These are phyloP conservation scores for Vaccinium macrocarpon DNA, from an alignment of 148 eudicot genomes.

Conservation along the genomic window DNA sequence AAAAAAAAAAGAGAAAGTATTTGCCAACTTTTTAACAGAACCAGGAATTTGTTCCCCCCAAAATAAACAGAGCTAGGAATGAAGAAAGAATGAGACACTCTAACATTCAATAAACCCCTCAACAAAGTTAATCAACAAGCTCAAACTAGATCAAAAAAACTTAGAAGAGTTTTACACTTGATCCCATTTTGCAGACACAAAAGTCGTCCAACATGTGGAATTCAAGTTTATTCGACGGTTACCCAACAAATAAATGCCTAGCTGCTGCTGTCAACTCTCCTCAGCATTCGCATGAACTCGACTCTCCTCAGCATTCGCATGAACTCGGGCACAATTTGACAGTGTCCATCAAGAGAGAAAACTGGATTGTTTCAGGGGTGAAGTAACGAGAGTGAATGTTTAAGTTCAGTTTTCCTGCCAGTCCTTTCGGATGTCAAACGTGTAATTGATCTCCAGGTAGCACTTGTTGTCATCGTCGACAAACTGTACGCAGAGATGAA, in stretches of 20 bases:
- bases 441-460: conserved; percentile 76
- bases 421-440: conserved; percentile 70
- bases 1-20: background rate
- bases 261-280: conserved; percentile 5
- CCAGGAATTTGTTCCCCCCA: too few species aligned
- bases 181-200: conserved; percentile 1
- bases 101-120: background rate
- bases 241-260: background rate
- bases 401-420: conserved; percentile 32
- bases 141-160: background rate
- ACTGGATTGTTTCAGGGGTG: background rate
- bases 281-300: background rate
- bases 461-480: conserved; percentile 79
- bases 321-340: background rate
- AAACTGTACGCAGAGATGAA: conserved; percentile 38
- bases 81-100: background rate
- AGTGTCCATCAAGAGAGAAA: background rate
- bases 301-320: background rate
- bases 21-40: background rate
- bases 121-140: background rate
- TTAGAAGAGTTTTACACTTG: background rate
- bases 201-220: background rate
- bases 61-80: background rate
- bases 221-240: background rate
- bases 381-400: background rate